A percentile compares a stretch with the other conserved stretches of the same genome.
These are phyloP conservation scores for Aphanomyces euteiches DNA, from an alignment of 352 stramenopile genomes.

Conservation along the genomic window DNA sequence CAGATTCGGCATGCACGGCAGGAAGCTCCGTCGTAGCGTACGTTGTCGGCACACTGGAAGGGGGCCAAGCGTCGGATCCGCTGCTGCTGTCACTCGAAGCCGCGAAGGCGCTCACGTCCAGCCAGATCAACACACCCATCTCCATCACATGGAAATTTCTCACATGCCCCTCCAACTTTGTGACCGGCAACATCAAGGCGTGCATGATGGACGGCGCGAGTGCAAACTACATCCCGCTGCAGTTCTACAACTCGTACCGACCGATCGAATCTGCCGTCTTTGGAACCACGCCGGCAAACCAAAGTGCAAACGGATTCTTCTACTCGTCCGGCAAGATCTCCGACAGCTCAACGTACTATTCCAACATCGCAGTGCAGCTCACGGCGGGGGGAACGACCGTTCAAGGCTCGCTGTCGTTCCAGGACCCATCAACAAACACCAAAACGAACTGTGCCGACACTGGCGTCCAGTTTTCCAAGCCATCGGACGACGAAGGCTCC, in stretches of 20 bases:
- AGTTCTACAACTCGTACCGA: constrained; percentile 80
- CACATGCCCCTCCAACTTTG: constrained; percentile 50
- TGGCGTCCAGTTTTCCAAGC: constrained; percentile 17
- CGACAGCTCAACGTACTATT: constrained; percentile 43
- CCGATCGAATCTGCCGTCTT: constrained; percentile 60
- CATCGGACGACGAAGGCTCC: not conserved
- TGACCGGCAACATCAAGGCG: constrained; percentile 68
- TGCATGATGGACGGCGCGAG: constrained; percentile 81
- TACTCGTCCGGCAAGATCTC: constrained; percentile 30
- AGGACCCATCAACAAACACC: constrained; percentile 40
- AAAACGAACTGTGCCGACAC: constrained; percentile 13
- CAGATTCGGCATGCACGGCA: constrained; percentile 40
- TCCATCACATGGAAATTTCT: constrained; percentile 55
- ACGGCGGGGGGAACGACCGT: constrained; percentile 54
- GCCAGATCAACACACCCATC: constrained; percentile 47
- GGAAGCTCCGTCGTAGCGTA: constrained; percentile 50
- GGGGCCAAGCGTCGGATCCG: constrained; percentile 43
- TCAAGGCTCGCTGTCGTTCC: constrained; percentile 59
- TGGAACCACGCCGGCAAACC: constrained; percentile 47
- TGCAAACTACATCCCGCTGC: constrained; percentile 71
- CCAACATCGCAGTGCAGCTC: constrained; percentile 55
- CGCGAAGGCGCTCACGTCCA: constrained; percentile 44
- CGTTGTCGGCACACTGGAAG: constrained; percentile 64
- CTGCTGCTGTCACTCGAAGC: constrained; percentile 52
- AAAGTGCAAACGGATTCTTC: constrained; percentile 52